phyloP scores from a whole-genome alignment of 208 protist genomes.

The Trypanosoma avium region DNA sequence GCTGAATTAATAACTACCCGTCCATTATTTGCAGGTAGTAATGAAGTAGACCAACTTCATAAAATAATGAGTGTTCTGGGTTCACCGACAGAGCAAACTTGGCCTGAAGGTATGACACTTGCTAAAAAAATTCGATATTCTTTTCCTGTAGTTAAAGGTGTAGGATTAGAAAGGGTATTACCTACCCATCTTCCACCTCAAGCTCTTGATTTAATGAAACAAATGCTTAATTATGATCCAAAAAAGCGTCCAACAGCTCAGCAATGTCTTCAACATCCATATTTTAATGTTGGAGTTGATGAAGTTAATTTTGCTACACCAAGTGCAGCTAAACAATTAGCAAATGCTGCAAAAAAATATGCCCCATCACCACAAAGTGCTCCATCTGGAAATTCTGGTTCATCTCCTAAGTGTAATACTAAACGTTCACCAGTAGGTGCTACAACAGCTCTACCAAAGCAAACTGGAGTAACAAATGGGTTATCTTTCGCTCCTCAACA shows the following conservation, averaged over 20 bases:
- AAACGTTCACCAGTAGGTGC: constrained; percentile 7
- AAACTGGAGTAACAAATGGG: background rate
- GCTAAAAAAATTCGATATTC: constrained; percentile 83
- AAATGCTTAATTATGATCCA: constrained; percentile 96
- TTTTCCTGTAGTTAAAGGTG: constrained; percentile 62
- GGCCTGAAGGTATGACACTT: constrained; percentile 66
- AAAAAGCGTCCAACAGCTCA: constrained; percentile 92
- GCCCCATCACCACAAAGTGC: constrained; percentile 43
- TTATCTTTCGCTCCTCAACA: constrained; percentile 17
- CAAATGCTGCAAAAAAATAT: constrained; percentile 39
- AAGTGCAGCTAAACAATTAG: constrained; percentile 45
- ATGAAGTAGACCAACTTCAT: constrained; percentile 85
- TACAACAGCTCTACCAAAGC: constrained; percentile 22
- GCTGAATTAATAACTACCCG: constrained; percentile 97
- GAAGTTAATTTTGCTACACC: constrained; percentile 45
- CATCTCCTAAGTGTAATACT: background rate
- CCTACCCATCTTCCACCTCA: constrained; percentile 82
- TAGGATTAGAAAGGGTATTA: constrained; percentile 61
- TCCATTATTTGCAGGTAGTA: constrained; percentile 94
- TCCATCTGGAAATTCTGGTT: constrained; percentile 30
- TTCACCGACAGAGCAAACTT: constrained; percentile 72
- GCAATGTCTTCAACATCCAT: constrained; percentile 93
- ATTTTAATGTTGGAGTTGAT: constrained; percentile 76
- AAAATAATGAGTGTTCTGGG: constrained; percentile 82
- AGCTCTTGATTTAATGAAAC: constrained; percentile 89